Evolutionary conservation across 176 grass and related monocot species (phyloP).

Genomic region (Juncus inflexus): DNA sequence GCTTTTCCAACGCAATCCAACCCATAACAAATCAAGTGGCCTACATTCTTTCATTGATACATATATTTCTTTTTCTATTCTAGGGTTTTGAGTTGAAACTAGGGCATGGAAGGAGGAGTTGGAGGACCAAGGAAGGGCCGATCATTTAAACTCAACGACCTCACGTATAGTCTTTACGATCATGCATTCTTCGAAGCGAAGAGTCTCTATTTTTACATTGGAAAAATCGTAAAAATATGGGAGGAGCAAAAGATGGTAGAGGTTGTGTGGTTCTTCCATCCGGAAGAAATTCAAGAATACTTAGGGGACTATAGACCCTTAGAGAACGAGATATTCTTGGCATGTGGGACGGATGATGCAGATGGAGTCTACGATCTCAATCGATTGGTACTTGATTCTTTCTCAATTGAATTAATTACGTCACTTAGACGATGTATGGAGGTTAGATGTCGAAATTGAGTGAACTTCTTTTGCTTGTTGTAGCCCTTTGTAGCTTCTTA

Average conservation of each 20-base stretch:
- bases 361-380: constrained; percentile 3
- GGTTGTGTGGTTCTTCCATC: constrained; percentile 24
- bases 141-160: constrained; percentile 4
- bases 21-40: too few species aligned
- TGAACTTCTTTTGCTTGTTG: too few species aligned
- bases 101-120: too few species aligned
- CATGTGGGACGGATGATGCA: background rate
- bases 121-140: too few species aligned
- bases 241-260: background rate
- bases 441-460: too few species aligned
- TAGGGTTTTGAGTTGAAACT: too few species aligned
- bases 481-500: too few species aligned
- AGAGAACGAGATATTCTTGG: constrained; percentile 22
- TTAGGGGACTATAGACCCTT: constrained; percentile 2
- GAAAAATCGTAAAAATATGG: constrained; percentile 23
- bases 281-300: background rate
- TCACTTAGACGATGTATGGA: too few species aligned
- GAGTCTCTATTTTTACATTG: constrained; percentile 5
- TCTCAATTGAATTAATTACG: background rate
- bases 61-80: too few species aligned
- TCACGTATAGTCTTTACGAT: constrained; percentile 14
- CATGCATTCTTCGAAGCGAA: constrained; percentile 9
- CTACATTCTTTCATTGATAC: too few species aligned
- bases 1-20: too few species aligned
- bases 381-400: constrained; percentile 14